Conservation (phyloP, 2,329 filamentous ascomycete genomes). For the Beauveria varroae region DNA sequence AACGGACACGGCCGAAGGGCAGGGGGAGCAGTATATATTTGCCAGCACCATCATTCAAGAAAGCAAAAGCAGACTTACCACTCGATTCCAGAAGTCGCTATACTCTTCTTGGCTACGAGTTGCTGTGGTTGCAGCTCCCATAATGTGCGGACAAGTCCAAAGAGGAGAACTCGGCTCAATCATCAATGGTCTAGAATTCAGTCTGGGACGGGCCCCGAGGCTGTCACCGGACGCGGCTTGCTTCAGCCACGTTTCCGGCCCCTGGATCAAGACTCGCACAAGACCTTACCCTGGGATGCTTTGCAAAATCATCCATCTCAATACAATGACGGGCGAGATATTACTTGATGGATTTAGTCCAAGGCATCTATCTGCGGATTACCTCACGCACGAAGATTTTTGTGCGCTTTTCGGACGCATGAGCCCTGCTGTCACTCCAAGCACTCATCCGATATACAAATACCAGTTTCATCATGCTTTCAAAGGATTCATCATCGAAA, state of each 20-base stretch:
- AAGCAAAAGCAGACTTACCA: neutral
- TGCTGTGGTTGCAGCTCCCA: neutral
- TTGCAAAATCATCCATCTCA: slow-evolving; percentile 10
- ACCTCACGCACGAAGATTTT: neutral
- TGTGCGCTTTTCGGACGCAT: neutral
- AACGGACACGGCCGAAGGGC: accelerated
- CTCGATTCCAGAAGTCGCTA: neutral
- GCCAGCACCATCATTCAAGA: neutral
- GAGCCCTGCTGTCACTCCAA: neutral
- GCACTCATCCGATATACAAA: neutral
- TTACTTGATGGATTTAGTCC: neutral
- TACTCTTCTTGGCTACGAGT: neutral
- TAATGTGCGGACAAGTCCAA: neutral
- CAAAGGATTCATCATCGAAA: neutral
- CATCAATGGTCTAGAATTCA: accelerated
- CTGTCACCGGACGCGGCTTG: neutral
- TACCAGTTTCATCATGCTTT: neutral
- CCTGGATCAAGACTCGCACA: neutral
- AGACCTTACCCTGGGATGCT: accelerated
- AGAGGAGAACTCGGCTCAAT: neutral
- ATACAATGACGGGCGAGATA: neutral
- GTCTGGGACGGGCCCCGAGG: neutral
- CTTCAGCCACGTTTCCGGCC: neutral
- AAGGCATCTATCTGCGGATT: neutral
- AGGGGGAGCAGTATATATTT: neutral